Evolutionary conservation across 495 filamentous ascomycete genomes (phyloP), one percentile per base, ranked within the genome.

Genomic region (Darksidea phi): DNA sequence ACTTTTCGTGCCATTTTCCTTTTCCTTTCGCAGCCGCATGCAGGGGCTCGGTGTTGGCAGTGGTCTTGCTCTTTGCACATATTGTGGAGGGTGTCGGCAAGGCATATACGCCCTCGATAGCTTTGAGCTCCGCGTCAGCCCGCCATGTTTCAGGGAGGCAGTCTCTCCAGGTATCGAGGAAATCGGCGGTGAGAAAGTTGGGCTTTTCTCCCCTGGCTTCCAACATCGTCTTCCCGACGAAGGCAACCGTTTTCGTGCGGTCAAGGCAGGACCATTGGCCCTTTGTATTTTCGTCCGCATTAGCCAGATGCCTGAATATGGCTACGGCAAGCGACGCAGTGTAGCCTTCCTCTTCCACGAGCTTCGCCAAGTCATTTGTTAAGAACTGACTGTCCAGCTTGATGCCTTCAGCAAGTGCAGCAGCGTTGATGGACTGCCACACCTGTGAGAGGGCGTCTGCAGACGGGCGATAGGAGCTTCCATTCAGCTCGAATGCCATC

Each of bases 1-100:
- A 93, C 66, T 82, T 86, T 71, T 95, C 91, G 72, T 96, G 91
- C 91, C 91, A 96, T 69, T 93, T 95, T 56, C 90, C 83, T 63
- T 79, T 79, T 47, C 70, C 67, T 45, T 74, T 70, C 34, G 71
- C 71, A 21, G 67, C 57, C 23, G 71, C 54, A 24, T 71, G 52
- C 28, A 49, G 48, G 18, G 36, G 18, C n/a, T 59, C 50, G n/a
- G 26, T 47, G 1, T 20, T 18, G 1, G 45, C 18, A 15, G 24
- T 17, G 10, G 20, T 7, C 2, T 41, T 26, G 24, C 18, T 53
- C 21, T 61, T 59, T 13, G 42, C 48, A 4, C 51, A 32, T 11
- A 66, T 63, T 1, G 65, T 67, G 2, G 61, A 64, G 7, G 68
- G 48, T 7, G 54, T 60, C 2, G 71, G 64, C 12, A 65, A 50